These are phyloP conservation scores for Fraxinus baroniana DNA, from an alignment of 305 asterid genomes.

Conservation along the genomic window DNA sequence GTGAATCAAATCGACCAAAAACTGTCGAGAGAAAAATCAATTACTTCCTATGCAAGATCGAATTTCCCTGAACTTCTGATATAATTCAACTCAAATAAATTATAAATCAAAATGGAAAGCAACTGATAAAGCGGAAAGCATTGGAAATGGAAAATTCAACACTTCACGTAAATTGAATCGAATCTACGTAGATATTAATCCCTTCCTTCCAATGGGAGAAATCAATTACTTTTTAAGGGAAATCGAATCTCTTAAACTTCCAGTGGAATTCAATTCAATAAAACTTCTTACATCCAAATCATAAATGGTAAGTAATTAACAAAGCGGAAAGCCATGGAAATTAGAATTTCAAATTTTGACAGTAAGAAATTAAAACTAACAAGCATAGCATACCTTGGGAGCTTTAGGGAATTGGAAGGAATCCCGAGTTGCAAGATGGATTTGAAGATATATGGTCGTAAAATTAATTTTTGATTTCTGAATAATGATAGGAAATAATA, in stretches of 20 bases:
- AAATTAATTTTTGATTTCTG: neutral
- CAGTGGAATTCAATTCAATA: conserved; percentile 32
- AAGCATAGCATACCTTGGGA: conserved; percentile 49
- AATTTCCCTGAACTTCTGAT: neutral
- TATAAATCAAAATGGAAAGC: conserved; percentile 18
- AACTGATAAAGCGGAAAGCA: conserved; percentile 8
- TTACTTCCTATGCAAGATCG: neutral
- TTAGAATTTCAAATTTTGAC: conserved; percentile 1
- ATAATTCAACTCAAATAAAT: conserved; percentile 28
- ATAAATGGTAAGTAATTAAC: conserved; percentile 15
- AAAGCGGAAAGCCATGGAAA: conserved; percentile 8
- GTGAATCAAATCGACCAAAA: conserved; percentile 16
- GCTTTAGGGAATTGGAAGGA: neutral
- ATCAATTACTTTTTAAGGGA: neutral
- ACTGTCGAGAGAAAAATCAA: conserved; percentile 20
- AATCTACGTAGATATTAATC: neutral
- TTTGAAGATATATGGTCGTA: neutral
- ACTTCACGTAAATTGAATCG: neutral
- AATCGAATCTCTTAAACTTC: neutral
- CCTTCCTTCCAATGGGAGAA: neutral
- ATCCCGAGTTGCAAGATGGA: neutral
- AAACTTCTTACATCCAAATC: conserved; percentile 15
- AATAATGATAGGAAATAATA: neutral
- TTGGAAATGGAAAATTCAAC: neutral
- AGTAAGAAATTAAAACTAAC: conserved; percentile 15